Evolutionary conservation across 768 basidiomycete species (phyloP), one percentile per base, ranked within the genome.

Genomic region (Lentinula edodes): DNA sequence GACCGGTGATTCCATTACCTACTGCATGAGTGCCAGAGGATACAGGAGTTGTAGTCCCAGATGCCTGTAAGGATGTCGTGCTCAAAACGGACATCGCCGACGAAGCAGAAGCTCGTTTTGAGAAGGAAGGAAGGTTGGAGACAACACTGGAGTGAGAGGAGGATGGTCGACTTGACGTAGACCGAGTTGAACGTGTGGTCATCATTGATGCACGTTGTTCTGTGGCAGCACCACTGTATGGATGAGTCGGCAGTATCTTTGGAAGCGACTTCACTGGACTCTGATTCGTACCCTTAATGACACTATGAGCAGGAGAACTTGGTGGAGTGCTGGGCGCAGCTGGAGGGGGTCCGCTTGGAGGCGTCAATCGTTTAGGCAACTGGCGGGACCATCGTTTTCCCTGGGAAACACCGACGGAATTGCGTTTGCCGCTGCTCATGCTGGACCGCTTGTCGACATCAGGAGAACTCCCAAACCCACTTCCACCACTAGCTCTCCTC

Each of bases 261-360:
- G 43, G 32, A 4, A 48, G 43, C 5, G 18, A 18, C 16, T 59
- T 48, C 9, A 50, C 32, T 35, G 48, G 18, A 32, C 56, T 45
- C 23, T 12, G 32, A 32, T 13, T 34, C 52, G 10, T 43, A 10
- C 54, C 38, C 35, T 15, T 43, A 18, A 15, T 15, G 41, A 41
- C 38, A 20, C 54, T 39, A n/a, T n/a, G 54, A 5, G n/a, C 32
- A 23, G 58, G 58, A 59, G 39, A 56, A 6, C 64, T 68, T 34
- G 70, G 62, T 15, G 71, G 73, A 61, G 61, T 68, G 62, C 57
- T 63, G 39, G 73, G 83, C 28, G 80, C 69, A 15, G 81, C 78
- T 4, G 86, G 84, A 34, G 83, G 79, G 15, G 87, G 85, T 6
- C 84, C 87, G 32, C 74, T 79, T 2, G 88, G 86, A 9, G 87